Conservation (phyloP, 164 flowering plant genomes). For the Stephania yunnanensis region DNA sequence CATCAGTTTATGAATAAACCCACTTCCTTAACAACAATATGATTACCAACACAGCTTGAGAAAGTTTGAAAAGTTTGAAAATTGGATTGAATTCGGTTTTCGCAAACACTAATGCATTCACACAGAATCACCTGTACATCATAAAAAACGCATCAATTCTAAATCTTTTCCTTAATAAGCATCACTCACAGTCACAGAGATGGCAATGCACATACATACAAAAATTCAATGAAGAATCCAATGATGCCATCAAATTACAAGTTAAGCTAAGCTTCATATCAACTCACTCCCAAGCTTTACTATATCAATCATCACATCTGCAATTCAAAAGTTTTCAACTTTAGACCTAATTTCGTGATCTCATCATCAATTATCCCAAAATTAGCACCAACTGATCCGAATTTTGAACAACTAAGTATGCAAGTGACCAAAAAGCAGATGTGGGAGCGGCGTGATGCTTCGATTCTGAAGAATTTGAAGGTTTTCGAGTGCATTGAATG, state of each 20-base stretch:
- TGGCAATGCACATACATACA: too few species aligned
- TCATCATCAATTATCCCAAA: not conserved
- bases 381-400: not conserved
- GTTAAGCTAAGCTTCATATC: not conserved
- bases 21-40: not conserved
- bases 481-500: not conserved
- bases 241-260: too few species aligned
- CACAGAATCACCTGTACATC: not conserved
- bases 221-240: too few species aligned
- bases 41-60: not conserved
- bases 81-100: not conserved
- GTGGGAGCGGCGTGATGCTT: too few species aligned
- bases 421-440: too few species aligned
- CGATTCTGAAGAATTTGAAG: not conserved
- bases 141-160: not conserved
- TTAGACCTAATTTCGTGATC: not conserved
- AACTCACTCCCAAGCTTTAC: not conserved
- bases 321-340: not conserved
- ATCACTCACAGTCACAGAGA: not conserved
- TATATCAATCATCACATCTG: not conserved
- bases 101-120: not conserved
- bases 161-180: not conserved
- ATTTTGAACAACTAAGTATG: too few species aligned
- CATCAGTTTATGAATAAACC: not conserved
- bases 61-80: not conserved